Evolutionary conservation across 805 yeast species (phyloP).

Genomic region (Cyberlindnera mississippiensis): DNA sequence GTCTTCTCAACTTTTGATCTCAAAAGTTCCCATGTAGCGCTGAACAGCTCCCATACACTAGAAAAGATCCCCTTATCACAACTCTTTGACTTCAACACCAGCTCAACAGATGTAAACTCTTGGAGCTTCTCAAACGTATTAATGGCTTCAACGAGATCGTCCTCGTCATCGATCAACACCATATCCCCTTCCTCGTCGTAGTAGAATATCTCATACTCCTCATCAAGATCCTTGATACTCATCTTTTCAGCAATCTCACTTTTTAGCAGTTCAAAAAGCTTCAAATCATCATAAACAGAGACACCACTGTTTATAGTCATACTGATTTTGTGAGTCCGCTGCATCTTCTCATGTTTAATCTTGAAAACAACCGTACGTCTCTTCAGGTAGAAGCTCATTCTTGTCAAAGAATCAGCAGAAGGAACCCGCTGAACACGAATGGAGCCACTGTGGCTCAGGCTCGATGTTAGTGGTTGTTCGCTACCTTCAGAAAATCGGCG

Average conservation of each 20-base stretch:
- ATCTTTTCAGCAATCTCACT: constrained; percentile 25
- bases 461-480: constrained; percentile 5
- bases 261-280: constrained; percentile 22
- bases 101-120: constrained; percentile 14
- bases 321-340: constrained; percentile 22
- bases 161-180: constrained; percentile 31
- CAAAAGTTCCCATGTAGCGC: no score
- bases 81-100: constrained; percentile 8
- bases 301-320: constrained; percentile 23
- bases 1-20: no score
- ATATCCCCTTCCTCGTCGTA: constrained; percentile 37
- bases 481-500: constrained; percentile 14
- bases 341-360: constrained; percentile 13
- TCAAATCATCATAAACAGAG: constrained; percentile 21
- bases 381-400: constrained; percentile 22
- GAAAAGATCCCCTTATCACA: background rate
- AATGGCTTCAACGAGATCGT: constrained; percentile 32
- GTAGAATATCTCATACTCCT: constrained; percentile 31
- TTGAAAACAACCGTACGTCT: constrained; percentile 21
- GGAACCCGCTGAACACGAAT: constrained; percentile 11
- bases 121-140: constrained; percentile 12
- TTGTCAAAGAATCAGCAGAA: constrained; percentile 23
- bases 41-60: no score
- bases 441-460: constrained; percentile 1
- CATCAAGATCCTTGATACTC: constrained; percentile 16